A percentile compares a stretch with the other conserved stretches of the same genome.
phyloP scores from a whole-genome alignment of 148 eudicot species.

The Diospyros kaki region DNA sequence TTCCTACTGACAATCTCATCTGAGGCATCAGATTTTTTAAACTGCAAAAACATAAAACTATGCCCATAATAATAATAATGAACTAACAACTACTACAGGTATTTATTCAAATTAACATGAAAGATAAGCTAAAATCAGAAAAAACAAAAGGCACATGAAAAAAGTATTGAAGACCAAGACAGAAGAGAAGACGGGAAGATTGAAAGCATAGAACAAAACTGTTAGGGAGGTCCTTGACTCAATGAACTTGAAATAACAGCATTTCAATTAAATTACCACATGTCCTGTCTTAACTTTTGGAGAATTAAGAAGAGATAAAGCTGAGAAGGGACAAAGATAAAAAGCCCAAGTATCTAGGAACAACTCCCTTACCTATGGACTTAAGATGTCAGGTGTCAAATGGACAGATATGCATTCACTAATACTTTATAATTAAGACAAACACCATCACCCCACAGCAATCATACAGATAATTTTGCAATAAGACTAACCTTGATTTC shows the following conservation, averaged over 20 bases:
- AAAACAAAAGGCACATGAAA: neutral
- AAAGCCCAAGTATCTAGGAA: neutral
- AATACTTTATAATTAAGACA: neutral
- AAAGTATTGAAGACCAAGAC: neutral
- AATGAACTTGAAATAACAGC: neutral
- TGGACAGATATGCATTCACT: neutral
- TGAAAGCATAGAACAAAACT: neutral
- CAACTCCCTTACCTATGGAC: neutral
- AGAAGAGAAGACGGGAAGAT: neutral
- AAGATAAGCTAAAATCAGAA: neutral
- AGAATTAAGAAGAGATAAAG: neutral
- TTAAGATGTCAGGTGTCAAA: neutral
- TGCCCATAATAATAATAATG: neutral
- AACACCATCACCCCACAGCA: constrained; percentile 2
- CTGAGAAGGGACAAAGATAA: neutral
- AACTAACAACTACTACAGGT: neutral
- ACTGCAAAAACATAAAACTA: constrained; percentile 38
- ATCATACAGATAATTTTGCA: neutral
- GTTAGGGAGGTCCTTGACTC: neutral
- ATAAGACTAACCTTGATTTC: constrained; percentile 50
- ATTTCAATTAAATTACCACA: constrained; percentile 1
- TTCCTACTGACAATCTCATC: constrained; percentile 30
- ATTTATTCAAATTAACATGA: constrained; percentile 10
- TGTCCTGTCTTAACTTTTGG: neutral
- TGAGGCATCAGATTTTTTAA: constrained; percentile 30